Evolutionary conservation across 495 filamentous ascomycete genomes (phyloP), one percentile per base, ranked within the genome.

Genomic region (Trichoderma parareesei): DNA sequence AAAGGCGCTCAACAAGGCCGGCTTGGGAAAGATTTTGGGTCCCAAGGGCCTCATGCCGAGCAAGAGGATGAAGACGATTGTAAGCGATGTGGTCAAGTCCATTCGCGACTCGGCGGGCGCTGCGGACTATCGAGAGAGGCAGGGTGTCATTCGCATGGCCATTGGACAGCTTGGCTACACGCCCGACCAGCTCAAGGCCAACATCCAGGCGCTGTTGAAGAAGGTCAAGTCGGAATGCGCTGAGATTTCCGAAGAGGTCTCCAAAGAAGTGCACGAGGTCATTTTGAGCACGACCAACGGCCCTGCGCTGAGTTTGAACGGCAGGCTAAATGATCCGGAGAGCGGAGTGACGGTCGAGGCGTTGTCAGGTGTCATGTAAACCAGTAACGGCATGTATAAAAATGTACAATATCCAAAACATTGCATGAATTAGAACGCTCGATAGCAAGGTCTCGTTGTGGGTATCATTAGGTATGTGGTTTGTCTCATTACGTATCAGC

Each of bases 41-140:
- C 94, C 94, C 16, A 84, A 82, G 71, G 91, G 92, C 9, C 75
- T 98, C 71, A 97, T 98, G 95, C 94, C 94, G 27, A 94, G 84
- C 71, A 75, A 78, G 61, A 98, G 96, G 82, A 82, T 82, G 33
- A 92, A 90, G 63, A 97, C 94, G 3, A 86, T 98, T 62, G 91
- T 94, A 11, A 89, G 82, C 73, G 87, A 94, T 76, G 82, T 95
- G 5, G 82, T 81, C 48, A 66, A 76, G 4, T 78, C 86, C 16
- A 88, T 97, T 63, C 84, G 84, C 65, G 89, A 90, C 62, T 81
- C 97, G 76, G 84, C 90, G 5, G 93, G 93, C 53, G 90, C 87
- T 70, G 88, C 87, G 48, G 87, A 91, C 64, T 98, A 96, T 76
- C 85, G 91, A 69, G 94, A 98, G 76, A 84, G 87, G 68, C 71